phyloP scores from a whole-genome alignment of 768 basidiomycete genomes.

The Calocera viscosa region DNA sequence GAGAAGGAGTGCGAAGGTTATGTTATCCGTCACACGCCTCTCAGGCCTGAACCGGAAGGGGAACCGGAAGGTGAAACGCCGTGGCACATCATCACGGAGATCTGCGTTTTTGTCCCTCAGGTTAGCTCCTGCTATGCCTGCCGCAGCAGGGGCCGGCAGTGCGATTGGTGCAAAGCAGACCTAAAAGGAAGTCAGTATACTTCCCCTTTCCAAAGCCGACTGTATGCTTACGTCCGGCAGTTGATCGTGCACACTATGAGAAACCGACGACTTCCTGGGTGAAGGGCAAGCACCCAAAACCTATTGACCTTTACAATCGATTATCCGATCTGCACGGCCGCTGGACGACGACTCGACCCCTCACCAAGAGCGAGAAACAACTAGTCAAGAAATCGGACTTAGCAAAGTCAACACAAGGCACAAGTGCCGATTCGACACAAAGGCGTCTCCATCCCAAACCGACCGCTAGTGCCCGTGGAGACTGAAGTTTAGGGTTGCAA shows the following conservation, averaged over 20 bases:
- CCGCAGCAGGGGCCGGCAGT: not conserved
- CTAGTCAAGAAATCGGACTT: no score
- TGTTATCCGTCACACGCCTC: no score
- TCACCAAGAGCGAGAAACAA: not conserved
- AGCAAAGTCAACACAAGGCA: no score
- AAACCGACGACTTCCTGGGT: not conserved
- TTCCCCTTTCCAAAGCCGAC: not conserved
- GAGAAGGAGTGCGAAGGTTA: not conserved
- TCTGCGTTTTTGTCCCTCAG: not conserved
- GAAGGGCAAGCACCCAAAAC: not conserved
- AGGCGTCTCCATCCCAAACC: no score
- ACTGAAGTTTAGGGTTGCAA: no score
- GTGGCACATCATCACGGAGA: not conserved
- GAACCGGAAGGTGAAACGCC: no score
- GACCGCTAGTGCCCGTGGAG: no score
- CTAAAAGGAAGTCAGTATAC: not conserved
- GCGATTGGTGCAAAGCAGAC: not conserved
- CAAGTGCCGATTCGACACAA: no score
- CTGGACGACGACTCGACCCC: not conserved
- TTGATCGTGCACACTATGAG: not conserved
- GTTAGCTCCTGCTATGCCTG: not conserved
- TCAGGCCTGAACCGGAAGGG: no score
- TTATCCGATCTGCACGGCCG: not conserved
- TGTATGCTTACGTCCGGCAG: not conserved
- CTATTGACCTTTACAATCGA: not conserved